These are phyloP conservation scores for Quercus gilva DNA, from an alignment of 306 rosid genomes.

Conservation along the genomic window DNA sequence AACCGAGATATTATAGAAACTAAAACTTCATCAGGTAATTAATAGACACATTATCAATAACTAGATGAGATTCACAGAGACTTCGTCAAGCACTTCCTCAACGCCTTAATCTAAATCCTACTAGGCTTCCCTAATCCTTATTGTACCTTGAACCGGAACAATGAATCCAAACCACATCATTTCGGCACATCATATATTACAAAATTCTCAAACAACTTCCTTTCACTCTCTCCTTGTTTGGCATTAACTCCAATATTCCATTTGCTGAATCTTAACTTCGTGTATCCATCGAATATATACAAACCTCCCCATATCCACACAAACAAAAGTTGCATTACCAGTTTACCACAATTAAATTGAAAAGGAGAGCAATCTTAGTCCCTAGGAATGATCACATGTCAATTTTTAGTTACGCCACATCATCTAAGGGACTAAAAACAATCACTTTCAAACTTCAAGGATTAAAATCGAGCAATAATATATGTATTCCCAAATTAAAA, in stretches of 20 bases:
- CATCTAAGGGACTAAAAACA: too few species aligned
- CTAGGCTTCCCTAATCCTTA: neutral
- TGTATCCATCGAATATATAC: neutral
- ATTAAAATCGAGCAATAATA: too few species aligned
- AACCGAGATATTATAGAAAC: too few species aligned
- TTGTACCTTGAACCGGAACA: neutral
- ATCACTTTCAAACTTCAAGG: too few species aligned
- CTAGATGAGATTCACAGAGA: neutral
- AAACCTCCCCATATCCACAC: neutral
- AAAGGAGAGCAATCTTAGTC: too few species aligned
- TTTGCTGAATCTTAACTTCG: too few species aligned
- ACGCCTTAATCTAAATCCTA: neutral
- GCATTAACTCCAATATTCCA: neutral
- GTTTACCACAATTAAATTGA: neutral
- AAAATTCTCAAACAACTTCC: neutral
- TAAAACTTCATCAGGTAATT: too few species aligned
- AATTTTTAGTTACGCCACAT: too few species aligned
- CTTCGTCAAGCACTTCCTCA: neutral
- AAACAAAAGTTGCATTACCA: neutral
- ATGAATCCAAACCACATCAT: neutral
- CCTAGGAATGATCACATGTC: too few species aligned
- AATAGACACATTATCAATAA: neutral
- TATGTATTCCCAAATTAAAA: neutral
- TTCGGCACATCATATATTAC: neutral
- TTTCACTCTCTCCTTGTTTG: neutral